Percentiles rank a stretch among this genome's conserved stretches.
Evolutionary conservation across 2,329 filamentous ascomycete genomes (phyloP).

Genomic region (Pseudofabraea citricarpa): DNA sequence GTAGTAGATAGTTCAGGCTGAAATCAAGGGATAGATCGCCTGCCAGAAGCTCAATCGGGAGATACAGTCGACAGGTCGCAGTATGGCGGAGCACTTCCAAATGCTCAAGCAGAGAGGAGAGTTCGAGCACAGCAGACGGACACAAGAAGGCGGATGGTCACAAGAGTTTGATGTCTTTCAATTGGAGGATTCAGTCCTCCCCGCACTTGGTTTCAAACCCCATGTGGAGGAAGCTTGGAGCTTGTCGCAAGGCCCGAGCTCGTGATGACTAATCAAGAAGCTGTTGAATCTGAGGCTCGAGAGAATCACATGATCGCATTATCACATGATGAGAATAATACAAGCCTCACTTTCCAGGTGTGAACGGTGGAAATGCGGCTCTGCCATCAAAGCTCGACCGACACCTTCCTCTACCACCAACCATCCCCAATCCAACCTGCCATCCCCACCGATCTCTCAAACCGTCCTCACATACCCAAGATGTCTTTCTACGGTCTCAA

Average conservation of each 20-base stretch:
- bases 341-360: too few relatives aligned
- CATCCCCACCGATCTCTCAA: slow-evolving; percentile 22
- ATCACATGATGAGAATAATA: too few relatives aligned
- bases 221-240: not conserved
- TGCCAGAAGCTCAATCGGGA: not conserved
- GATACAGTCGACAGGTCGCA: slow-evolving; percentile 8
- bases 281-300: too few relatives aligned
- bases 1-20: too few relatives aligned
- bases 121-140: slow-evolving; percentile 17
- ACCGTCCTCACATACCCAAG: slow-evolving; percentile 42
- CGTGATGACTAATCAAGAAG: not conserved
- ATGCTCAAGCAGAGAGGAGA: slow-evolving; percentile 40
- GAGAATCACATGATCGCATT: too few relatives aligned
- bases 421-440: slow-evolving; percentile 7
- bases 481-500: slow-evolving; percentile 74
- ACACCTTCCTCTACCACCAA: slow-evolving; percentile 7
- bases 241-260: too few relatives aligned
- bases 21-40: not conserved
- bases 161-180: not conserved
- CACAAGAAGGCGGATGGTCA: slow-evolving; percentile 22
- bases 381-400: slow-evolving; percentile 8
- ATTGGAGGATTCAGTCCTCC: slow-evolving; percentile 1
- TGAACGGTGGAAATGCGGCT: slow-evolving; percentile 13
- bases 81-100: slow-evolving; percentile 49
- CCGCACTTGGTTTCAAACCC: not conserved